Evolutionary conservation across 176 grass and related monocot genomes (phyloP).

Genomic region (Oryza punctata): DNA sequence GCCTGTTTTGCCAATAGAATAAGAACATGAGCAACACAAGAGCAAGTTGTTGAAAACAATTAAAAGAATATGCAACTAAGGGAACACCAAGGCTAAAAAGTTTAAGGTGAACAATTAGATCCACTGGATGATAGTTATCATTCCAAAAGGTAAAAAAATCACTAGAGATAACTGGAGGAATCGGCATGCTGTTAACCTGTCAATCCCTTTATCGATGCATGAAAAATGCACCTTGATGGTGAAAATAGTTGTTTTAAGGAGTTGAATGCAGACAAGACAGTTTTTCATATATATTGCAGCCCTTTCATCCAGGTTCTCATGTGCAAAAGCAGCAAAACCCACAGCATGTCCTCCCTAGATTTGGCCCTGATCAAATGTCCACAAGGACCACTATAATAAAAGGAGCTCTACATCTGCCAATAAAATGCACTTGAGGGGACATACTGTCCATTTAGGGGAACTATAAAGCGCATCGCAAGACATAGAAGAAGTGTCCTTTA

Average conservation of each 20-base stretch:
- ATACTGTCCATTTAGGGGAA: background rate
- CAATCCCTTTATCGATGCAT: background rate
- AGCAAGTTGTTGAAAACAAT: slow-evolving; percentile 12
- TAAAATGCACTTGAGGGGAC: background rate
- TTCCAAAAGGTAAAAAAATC: background rate
- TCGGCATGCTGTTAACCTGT: background rate
- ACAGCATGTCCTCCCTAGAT: slow-evolving; percentile 17
- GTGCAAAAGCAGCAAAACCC: slow-evolving; percentile 31
- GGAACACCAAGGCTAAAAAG: background rate
- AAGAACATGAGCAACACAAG: background rate
- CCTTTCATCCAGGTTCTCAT: slow-evolving; percentile 32
- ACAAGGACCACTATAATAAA: slow-evolving; percentile 21
- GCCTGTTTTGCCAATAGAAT: slow-evolving; percentile 38
- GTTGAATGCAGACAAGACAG: background rate
- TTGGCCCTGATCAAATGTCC: slow-evolving; percentile 12
- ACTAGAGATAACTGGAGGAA: background rate
- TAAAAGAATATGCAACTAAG: background rate
- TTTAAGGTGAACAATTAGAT: background rate
- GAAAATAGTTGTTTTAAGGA: background rate
- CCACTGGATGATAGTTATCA: background rate
- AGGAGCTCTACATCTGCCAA: background rate
- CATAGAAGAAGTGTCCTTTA: background rate
- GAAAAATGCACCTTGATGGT: background rate
- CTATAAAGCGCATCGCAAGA: background rate
- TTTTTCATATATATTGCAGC: slow-evolving; percentile 14